phyloP scores from a whole-genome alignment of 345 rosid species.

The Reutealis trisperma region DNA sequence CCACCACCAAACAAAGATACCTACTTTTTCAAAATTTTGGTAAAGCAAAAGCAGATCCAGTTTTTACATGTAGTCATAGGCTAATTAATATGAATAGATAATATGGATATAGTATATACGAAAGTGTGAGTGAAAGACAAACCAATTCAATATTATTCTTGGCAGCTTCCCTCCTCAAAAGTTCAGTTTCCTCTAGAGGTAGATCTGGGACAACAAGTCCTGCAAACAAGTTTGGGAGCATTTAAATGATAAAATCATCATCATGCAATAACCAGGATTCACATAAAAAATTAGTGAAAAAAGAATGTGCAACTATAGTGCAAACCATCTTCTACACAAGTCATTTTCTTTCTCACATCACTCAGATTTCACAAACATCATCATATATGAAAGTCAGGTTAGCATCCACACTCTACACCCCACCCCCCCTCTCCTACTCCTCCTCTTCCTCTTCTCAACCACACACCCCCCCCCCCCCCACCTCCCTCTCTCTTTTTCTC shows the following conservation, averaged over 20 bases:
- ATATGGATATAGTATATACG: not conserved
- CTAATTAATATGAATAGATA: not conserved
- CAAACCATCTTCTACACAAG: not conserved
- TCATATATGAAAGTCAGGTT: not conserved
- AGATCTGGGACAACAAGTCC: conserved; percentile 98
- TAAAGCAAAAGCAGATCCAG: not conserved
- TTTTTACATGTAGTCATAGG: not conserved
- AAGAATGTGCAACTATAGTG: not conserved
- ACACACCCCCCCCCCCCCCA: too few relatives aligned
- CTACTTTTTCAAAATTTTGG: not conserved
- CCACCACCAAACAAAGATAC: not conserved
- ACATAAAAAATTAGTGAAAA: not conserved
- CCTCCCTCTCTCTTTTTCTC: too few relatives aligned
- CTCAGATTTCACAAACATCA: not conserved
- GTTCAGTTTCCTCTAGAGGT: conserved; percentile 88
- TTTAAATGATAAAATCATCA: not conserved
- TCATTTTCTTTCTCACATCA: not conserved
- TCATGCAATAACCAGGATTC: not conserved
- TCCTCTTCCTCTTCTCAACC: too few relatives aligned
- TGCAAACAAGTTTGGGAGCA: conserved; percentile 23
- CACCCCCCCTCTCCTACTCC: too few relatives aligned
- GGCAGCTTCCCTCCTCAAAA: conserved; percentile 67
- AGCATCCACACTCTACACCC: too few relatives aligned
- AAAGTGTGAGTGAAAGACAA: conserved; percentile 11
- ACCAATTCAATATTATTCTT: conserved; percentile 80